phyloP scores from a whole-genome alignment of 2,329 filamentous ascomycete genomes.

The Pseudopyricularia javanii region DNA sequence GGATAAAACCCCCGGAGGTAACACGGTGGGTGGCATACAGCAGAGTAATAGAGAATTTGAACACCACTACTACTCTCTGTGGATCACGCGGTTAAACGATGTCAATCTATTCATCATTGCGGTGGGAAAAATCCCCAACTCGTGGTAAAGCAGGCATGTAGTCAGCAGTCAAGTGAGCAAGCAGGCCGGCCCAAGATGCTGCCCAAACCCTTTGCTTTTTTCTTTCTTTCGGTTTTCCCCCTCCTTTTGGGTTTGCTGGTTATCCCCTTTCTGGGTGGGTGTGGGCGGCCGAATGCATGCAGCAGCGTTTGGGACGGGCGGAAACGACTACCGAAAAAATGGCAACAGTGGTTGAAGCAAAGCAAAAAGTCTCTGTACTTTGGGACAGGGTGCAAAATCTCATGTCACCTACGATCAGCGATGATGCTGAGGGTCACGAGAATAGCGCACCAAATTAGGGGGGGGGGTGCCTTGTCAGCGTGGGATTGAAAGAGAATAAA shows the following conservation, averaged over 20 bases:
- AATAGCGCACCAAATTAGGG: not conserved
- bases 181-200: not conserved
- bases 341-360: not conserved
- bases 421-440: too few relatives aligned
- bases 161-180: not conserved
- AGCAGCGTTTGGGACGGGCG: not conserved
- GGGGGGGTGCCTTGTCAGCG: not conserved
- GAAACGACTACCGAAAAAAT: too few relatives aligned
- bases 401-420: too few relatives aligned
- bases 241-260: too few relatives aligned
- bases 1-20: too few relatives aligned
- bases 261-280: not conserved
- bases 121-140: not conserved
- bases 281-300: not conserved
- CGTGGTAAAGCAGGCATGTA: too few relatives aligned
- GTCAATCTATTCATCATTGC: not conserved
- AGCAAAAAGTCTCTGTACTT: too few relatives aligned
- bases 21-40: not conserved
- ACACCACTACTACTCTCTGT: too few relatives aligned
- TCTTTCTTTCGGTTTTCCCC: too few relatives aligned
- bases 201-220: not conserved
- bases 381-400: too few relatives aligned
- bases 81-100: not conserved
- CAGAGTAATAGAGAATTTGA: not conserved
- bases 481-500: not conserved